These are phyloP conservation scores for Blastobotrys terrestris DNA, from an alignment of 805 yeast species.

Conservation along the genomic window DNA sequence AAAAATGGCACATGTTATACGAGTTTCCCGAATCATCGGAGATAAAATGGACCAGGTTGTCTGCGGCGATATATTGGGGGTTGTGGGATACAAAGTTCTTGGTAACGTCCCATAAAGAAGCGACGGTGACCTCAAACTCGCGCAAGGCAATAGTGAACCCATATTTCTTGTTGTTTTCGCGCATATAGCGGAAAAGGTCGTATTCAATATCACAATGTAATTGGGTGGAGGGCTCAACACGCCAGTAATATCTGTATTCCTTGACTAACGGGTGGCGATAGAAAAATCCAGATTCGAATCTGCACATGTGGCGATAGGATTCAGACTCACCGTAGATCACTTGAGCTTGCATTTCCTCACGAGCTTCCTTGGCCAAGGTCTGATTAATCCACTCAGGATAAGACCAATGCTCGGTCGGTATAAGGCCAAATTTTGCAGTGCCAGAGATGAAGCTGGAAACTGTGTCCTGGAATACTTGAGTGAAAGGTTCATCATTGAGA, in stretches of 20 bases:
- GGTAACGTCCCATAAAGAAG: constrained; percentile 71
- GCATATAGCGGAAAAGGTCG: constrained; percentile 74
- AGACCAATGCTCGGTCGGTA: constrained; percentile 78
- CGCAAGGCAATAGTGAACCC: constrained; percentile 75
- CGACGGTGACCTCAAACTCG: constrained; percentile 66
- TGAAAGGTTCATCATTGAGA: constrained; percentile 74
- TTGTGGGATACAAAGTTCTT: constrained; percentile 50
- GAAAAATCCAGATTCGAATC: constrained; percentile 87
- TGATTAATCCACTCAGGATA: constrained; percentile 79
- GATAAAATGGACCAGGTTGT: constrained; percentile 64
- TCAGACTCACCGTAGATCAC: constrained; percentile 62
- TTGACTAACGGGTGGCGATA: constrained; percentile 67
- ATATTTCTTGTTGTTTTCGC: constrained; percentile 65
- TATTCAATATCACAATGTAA: constrained; percentile 79
- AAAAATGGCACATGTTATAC: constrained; percentile 80
- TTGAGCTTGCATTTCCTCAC: constrained; percentile 46
- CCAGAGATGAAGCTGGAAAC: constrained; percentile 64
- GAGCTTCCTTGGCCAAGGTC: constrained; percentile 52
- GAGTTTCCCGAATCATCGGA: constrained; percentile 57
- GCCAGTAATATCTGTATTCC: constrained; percentile 89
- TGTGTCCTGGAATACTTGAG: constrained; percentile 62
- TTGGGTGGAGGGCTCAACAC: constrained; percentile 83
- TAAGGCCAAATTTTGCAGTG: constrained; percentile 62
- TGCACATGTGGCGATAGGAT: constrained; percentile 85
- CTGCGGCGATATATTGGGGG: constrained; percentile 53